These are phyloP conservation scores for Gracilariopsis chorda DNA, from an alignment of 23 red algal genomes.

Conservation along the genomic window DNA sequence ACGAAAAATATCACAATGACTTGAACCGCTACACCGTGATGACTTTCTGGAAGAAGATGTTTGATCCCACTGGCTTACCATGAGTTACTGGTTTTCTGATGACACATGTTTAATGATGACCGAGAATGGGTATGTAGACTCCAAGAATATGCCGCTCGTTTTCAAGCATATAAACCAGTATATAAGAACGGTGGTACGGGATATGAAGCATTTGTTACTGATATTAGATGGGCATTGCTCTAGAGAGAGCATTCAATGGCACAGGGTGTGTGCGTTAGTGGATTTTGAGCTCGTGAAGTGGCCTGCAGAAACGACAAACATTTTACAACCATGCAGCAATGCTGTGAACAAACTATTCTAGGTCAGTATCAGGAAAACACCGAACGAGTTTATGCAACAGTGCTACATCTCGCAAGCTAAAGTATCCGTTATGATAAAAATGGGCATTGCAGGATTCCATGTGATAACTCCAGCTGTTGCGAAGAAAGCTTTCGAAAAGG, in stretches of 20 bases:
- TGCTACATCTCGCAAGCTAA: neutral
- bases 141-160: neutral
- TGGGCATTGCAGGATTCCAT: neutral
- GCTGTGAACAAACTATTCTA: neutral
- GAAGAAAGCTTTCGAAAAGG: neutral
- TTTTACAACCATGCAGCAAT: neutral
- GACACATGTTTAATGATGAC: neutral
- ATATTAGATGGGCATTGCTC: neutral
- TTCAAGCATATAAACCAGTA: neutral
- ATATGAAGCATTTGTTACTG: neutral
- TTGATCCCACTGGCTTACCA: neutral
- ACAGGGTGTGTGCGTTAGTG: neutral
- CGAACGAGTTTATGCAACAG: neutral
- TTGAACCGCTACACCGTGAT: too few species aligned
- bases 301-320: neutral
- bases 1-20: neutral
- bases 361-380: neutral
- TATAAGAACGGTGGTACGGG: neutral
- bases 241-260: neutral
- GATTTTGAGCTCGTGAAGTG: neutral
- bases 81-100: neutral
- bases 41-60: neutral
- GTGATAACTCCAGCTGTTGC: neutral
- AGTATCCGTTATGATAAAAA: neutral
- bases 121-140: neutral